These are phyloP conservation scores for Ceratopteris richardii DNA, from an alignment of 75 land plant species.

Conservation along the genomic window DNA sequence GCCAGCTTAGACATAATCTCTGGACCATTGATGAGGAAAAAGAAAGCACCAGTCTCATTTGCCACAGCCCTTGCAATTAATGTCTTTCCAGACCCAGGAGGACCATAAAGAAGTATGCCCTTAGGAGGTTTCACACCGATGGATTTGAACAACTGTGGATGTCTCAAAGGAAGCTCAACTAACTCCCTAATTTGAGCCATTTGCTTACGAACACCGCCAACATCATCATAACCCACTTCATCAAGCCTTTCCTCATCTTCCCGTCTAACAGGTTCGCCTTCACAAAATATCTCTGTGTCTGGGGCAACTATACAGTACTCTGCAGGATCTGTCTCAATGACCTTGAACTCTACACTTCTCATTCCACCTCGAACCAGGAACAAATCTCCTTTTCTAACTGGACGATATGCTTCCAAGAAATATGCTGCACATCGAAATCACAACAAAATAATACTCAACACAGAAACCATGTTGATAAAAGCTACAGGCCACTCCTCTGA, in stretches of 20 bases:
- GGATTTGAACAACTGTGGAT: conserved; percentile 78
- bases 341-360: conserved; percentile 79
- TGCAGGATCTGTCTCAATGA: conserved; percentile 70
- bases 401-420: conserved; percentile 69
- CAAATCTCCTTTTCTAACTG: conserved; percentile 73
- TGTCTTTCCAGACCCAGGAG: conserved; percentile 88
- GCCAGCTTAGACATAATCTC: conserved; percentile 85
- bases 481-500: no score
- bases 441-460: not conserved
- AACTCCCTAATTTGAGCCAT: conserved; percentile 86
- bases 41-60: conserved; percentile 82
- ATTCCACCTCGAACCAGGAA: conserved; percentile 82
- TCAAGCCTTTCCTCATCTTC: conserved; percentile 73
- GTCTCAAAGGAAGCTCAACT: conserved; percentile 75
- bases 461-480: no score
- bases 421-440: conserved; percentile 46
- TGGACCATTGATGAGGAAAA: conserved; percentile 76
- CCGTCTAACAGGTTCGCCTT: conserved; percentile 66
- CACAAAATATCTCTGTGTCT: conserved; percentile 81
- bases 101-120: conserved; percentile 74
- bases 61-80: conserved; percentile 82
- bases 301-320: conserved; percentile 84
- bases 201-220: conserved; percentile 83
- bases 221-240: conserved; percentile 89
- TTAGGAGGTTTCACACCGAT: conserved; percentile 86